phyloP scores from a whole-genome alignment of 1,284 basidiomycete species.

The Ustilago lituana region DNA sequence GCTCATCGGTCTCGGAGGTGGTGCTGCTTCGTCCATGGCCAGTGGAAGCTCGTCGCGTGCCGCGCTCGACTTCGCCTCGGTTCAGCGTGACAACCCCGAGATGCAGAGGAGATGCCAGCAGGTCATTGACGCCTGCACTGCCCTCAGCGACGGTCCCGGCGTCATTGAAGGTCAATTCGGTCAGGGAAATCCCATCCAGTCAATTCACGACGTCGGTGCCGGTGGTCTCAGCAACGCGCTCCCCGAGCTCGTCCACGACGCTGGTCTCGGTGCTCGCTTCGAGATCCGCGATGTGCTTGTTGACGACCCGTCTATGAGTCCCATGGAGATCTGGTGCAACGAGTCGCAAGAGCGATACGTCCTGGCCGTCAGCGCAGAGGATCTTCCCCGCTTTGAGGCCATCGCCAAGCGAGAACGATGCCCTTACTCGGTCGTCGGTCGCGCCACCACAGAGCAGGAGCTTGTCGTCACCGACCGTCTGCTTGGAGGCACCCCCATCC shows the following conservation, averaged over 20 bases:
- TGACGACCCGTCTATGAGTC: constrained; percentile 92
- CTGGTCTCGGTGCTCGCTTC: constrained; percentile 86
- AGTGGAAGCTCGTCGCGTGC: constrained; percentile 75
- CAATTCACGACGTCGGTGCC: constrained; percentile 97
- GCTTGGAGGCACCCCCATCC: constrained; percentile 81
- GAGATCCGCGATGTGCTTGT: constrained; percentile 93
- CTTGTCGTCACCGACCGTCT: constrained; percentile 90
- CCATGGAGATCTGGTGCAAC: constrained; percentile 99
- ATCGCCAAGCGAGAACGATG: constrained; percentile 90
- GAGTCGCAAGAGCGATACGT: constrained; percentile 99
- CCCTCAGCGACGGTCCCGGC: constrained; percentile 46
- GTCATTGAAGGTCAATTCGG: constrained; percentile 37
- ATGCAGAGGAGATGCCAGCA: constrained; percentile 97
- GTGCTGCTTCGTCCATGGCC: constrained; percentile 92
- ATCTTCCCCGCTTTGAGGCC: constrained; percentile 73
- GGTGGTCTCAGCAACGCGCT: constrained; percentile 96
- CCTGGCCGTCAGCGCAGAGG: constrained; percentile 71
- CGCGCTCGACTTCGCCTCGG: constrained; percentile 94
- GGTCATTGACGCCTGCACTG: constrained; percentile 81
- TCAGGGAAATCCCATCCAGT: constrained; percentile 79
- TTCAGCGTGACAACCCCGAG: constrained; percentile 97
- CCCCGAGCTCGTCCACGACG: constrained; percentile 96
- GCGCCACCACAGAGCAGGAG: constrained; percentile 78
- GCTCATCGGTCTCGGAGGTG: constrained; percentile 95
- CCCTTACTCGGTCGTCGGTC: constrained; percentile 89